A percentile compares a stretch with the other conserved stretches of the same genome.
These are phyloP conservation scores for Phytopythium cucurbitacearum DNA, from an alignment of 352 stramenopile species.

Conservation along the genomic window DNA sequence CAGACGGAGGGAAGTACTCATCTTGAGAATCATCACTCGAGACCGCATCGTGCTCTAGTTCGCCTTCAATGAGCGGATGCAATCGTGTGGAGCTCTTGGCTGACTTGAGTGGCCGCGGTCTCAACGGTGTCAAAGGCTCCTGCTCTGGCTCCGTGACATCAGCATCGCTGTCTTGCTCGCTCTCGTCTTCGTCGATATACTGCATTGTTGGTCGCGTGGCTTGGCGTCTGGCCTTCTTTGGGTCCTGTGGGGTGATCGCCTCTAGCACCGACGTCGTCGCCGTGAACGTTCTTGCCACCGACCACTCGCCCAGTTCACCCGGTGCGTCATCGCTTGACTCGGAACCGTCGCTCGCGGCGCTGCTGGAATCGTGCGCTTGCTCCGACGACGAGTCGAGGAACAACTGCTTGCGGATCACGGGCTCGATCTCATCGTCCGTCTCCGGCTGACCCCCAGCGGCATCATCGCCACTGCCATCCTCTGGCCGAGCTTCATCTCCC, in stretches of 20 bases:
- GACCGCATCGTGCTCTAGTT: too few relatives aligned
- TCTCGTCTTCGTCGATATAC: not conserved
- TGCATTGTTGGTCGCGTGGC: too few relatives aligned
- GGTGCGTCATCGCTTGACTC: not conserved
- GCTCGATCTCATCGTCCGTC: not conserved
- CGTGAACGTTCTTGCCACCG: conserved; percentile 1
- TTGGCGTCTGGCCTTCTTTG: conserved; percentile 6
- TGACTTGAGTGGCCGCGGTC: too few relatives aligned
- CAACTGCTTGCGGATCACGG: conserved; percentile 4
- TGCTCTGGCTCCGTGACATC: too few relatives aligned
- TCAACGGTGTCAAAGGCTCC: too few relatives aligned
- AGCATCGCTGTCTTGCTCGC: not conserved
- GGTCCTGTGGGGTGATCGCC: conserved; percentile 9
- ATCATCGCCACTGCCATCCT: not conserved
- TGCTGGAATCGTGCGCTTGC: not conserved
- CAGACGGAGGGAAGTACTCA: not conserved
- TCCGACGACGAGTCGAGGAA: not conserved
- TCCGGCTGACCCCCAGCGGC: not conserved
- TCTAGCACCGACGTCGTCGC: conserved; percentile 4
- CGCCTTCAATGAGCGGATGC: too few relatives aligned
- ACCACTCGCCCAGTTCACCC: not conserved
- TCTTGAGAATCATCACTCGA: conserved; percentile 2
- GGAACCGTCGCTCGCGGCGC: not conserved
- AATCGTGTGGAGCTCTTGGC: too few relatives aligned
- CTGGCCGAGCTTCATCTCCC: too few relatives aligned